Evolutionary conservation across 164 flowering plant genomes (phyloP).

Genomic region (Macadamia tetraphylla): DNA sequence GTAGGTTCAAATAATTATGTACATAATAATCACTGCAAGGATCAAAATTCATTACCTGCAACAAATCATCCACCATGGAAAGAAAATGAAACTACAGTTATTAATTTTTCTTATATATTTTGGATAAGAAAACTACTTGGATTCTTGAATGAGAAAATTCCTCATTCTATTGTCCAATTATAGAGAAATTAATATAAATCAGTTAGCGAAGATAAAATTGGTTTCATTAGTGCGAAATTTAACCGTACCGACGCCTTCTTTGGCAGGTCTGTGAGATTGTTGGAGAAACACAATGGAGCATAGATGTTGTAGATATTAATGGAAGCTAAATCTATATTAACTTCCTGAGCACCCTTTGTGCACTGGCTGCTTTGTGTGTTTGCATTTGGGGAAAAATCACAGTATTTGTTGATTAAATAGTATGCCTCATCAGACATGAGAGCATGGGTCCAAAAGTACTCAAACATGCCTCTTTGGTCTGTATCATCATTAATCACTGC

Average conservation of each 20-base stretch:
- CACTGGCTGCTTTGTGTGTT: slow-evolving; percentile 12
- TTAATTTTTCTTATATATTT: too few relatives aligned
- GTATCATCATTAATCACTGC: slow-evolving; percentile 60
- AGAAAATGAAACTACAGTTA: too few relatives aligned
- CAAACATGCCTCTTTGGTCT: slow-evolving; percentile 51
- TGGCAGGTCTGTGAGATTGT: slow-evolving; percentile 33
- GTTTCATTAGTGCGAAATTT: neutral
- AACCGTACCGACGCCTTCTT: slow-evolving; percentile 30
- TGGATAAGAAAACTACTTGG: too few relatives aligned
- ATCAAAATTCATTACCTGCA: slow-evolving; percentile 31
- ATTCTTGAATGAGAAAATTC: too few relatives aligned
- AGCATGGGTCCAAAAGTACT: slow-evolving; percentile 56
- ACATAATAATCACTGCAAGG: slow-evolving; percentile 60
- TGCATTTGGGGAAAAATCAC: slow-evolving; percentile 39
- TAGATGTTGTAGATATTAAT: slow-evolving; percentile 65
- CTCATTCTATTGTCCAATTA: too few relatives aligned
- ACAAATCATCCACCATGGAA: too few relatives aligned
- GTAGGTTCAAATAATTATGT: slow-evolving; percentile 44
- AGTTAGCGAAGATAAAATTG: too few relatives aligned
- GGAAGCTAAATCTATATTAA: neutral
- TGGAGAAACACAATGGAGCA: slow-evolving; percentile 40
- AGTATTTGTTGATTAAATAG: slow-evolving; percentile 19
- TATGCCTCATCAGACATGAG: slow-evolving; percentile 35
- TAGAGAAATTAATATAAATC: too few relatives aligned
- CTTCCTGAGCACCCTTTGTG: slow-evolving; percentile 8